A percentile compares a stretch with the other conserved stretches of the same genome.
These are phyloP conservation scores for Penicillium sclerotigenum DNA, from an alignment of 2,329 filamentous ascomycete genomes.

Conservation along the genomic window DNA sequence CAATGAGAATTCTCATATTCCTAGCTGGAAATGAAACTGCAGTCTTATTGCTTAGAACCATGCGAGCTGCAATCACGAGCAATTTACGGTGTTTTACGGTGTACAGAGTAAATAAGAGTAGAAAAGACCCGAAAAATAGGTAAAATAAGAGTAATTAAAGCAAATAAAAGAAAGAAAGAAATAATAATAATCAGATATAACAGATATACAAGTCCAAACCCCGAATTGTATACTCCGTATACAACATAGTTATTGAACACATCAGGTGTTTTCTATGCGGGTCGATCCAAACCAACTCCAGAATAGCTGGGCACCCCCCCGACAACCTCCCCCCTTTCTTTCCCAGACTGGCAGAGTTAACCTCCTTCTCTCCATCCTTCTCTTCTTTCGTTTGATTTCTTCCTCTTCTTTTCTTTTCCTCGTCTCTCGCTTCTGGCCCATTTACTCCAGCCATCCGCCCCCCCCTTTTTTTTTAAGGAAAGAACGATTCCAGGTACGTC, in stretches of 20 bases:
- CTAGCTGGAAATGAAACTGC: background rate
- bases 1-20: background rate
- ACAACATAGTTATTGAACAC: background rate
- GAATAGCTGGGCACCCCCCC: slow-evolving; percentile 22
- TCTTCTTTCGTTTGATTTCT: slow-evolving; percentile 26
- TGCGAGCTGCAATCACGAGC: background rate
- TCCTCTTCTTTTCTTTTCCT: slow-evolving; percentile 16
- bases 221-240: background rate
- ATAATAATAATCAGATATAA: background rate
- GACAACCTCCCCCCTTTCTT: slow-evolving; percentile 33
- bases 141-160: background rate
- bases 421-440: slow-evolving; percentile 21
- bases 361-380: slow-evolving; percentile 20
- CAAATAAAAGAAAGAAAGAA: background rate
- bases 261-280: slow-evolving; percentile 11
- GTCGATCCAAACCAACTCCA: slow-evolving; percentile 23
- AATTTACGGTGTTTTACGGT: background rate
- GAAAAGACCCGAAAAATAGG: background rate
- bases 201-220: background rate
- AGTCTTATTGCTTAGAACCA: background rate
- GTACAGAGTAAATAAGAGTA: background rate
- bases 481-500: slow-evolving; percentile 16
- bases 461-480: slow-evolving; percentile 14
- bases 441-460: slow-evolving; percentile 5
- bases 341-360: slow-evolving; percentile 24